phyloP scores from a whole-genome alignment of 139 green algal species.

The Medakamo hakoo region DNA sequence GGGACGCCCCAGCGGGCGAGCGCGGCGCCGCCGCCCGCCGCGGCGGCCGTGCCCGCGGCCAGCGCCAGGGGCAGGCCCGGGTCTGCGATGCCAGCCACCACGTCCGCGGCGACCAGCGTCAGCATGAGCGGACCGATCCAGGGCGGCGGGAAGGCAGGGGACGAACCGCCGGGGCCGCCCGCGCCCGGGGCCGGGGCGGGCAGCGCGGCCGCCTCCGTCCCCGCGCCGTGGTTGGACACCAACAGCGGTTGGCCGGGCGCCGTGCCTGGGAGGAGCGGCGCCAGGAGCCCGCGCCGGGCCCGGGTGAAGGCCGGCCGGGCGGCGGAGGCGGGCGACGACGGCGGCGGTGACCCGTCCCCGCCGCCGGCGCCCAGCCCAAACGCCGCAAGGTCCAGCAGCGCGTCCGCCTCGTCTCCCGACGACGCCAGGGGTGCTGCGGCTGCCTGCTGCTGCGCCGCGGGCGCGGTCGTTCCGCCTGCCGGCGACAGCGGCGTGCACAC shows the following conservation, averaged over 20 bases:
- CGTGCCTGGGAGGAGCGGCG: neutral
- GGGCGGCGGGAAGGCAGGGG: too few relatives aligned
- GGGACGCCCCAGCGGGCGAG: neutral
- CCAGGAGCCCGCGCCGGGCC: neutral
- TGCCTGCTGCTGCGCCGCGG: too few relatives aligned
- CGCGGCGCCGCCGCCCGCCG: too few relatives aligned
- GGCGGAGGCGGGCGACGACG: slow-evolving; percentile 47
- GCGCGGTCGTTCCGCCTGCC: too few relatives aligned
- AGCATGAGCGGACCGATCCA: neutral
- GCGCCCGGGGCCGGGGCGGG: too few relatives aligned
- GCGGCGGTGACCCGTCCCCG: slow-evolving; percentile 72
- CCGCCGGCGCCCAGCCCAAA: too few relatives aligned
- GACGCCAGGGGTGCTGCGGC: too few relatives aligned
- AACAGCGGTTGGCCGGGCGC: neutral
- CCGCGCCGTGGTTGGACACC: neutral
- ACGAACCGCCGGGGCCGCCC: too few relatives aligned
- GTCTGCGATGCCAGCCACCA: neutral
- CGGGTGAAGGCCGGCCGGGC: slow-evolving; percentile 19
- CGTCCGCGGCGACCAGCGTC: neutral
- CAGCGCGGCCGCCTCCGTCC: neutral
- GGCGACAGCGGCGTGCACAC: neutral
- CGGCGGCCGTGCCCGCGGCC: too few relatives aligned
- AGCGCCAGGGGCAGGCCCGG: neutral
- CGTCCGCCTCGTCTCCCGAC: too few relatives aligned
- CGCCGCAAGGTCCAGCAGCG: too few relatives aligned